These are phyloP conservation scores for Fusarium nisikadoi DNA, from an alignment of 2,329 filamentous ascomycete species.

Conservation along the genomic window DNA sequence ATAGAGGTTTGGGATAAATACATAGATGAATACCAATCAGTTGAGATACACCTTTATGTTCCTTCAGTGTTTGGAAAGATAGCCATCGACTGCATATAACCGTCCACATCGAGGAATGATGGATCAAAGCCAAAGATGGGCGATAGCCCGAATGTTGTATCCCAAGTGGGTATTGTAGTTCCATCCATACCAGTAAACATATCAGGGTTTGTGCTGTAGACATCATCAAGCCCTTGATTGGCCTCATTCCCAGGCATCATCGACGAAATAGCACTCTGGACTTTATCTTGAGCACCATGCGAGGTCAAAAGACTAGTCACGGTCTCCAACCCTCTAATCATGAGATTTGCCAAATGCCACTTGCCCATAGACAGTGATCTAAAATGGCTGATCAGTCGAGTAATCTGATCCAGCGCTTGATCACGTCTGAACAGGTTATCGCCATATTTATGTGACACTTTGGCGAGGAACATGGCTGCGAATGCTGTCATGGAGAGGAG, in stretches of 20 bases:
- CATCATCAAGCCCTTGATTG: not conserved
- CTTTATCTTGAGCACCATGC: not conserved
- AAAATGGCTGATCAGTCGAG: slow-evolving; percentile 53
- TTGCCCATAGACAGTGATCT: slow-evolving; percentile 54
- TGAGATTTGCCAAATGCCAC: slow-evolving; percentile 58
- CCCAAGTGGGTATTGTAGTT: slow-evolving; percentile 34
- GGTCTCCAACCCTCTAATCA: slow-evolving; percentile 58
- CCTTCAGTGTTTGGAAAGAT: slow-evolving; percentile 22
- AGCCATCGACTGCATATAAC: slow-evolving; percentile 32
- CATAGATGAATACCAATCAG: not conserved
- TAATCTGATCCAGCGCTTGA: slow-evolving; percentile 52
- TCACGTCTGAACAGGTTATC: slow-evolving; percentile 52
- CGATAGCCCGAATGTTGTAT: slow-evolving; percentile 45
- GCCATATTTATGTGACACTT: slow-evolving; percentile 57
- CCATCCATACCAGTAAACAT: slow-evolving; percentile 23
- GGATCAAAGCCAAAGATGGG: slow-evolving; percentile 46
- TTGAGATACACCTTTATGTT: not conserved
- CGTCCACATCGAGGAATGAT: slow-evolving; percentile 25
- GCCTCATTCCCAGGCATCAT: not conserved
- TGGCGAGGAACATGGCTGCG: slow-evolving; percentile 62
- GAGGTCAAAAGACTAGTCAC: slow-evolving; percentile 8
- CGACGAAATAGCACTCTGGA: not conserved
- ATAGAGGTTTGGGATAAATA: not conserved
- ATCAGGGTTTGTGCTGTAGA: not conserved
- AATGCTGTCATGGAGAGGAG: slow-evolving; percentile 64